Conservation (phyloP, 495 filamentous ascomycete species). For the Penicillium nucicola region DNA sequence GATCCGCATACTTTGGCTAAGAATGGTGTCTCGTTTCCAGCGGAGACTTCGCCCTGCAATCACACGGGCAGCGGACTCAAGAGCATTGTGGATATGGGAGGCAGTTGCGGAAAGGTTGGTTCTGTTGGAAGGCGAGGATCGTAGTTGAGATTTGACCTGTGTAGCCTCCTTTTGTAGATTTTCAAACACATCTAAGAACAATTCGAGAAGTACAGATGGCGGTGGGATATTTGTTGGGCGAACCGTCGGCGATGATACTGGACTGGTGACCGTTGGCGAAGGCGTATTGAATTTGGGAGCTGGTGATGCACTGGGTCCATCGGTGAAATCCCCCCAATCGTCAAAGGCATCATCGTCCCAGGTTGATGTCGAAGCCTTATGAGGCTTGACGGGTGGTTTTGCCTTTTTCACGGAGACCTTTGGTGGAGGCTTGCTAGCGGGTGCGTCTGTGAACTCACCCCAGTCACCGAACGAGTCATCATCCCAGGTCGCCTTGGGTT, state of each 20-base stretch:
- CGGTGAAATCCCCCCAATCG: slow-evolving; percentile 43
- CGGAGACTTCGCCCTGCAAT: slow-evolving; percentile 82
- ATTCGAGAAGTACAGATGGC: slow-evolving; percentile 73
- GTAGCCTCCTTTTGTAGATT: slow-evolving; percentile 37
- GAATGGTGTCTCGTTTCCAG: slow-evolving; percentile 83
- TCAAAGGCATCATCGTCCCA: slow-evolving; percentile 55
- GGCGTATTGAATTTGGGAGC: slow-evolving; percentile 4
- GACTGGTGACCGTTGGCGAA: neutral
- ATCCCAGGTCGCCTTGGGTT: slow-evolving; percentile 15
- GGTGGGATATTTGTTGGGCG: slow-evolving; percentile 89
- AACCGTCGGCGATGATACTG: slow-evolving; percentile 23
- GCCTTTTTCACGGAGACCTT: neutral
- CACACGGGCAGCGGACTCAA: slow-evolving; percentile 70
- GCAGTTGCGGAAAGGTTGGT: slow-evolving; percentile 7
- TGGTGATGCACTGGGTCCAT: slow-evolving; percentile 24
- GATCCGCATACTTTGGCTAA: slow-evolving; percentile 88
- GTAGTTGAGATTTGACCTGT: slow-evolving; percentile 16
- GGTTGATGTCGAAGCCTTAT: slow-evolving; percentile 38
- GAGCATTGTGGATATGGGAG: slow-evolving; percentile 48
- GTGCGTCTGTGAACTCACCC: slow-evolving; percentile 37
- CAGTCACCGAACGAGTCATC: slow-evolving; percentile 42
- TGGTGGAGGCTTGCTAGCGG: slow-evolving; percentile 12
- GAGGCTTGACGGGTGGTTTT: slow-evolving; percentile 14
- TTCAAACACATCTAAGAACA: slow-evolving; percentile 66
- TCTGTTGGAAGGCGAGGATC: neutral